Base-by-base conservation (phyloP, 768 basidiomycete species). In the Agrocybe praecox region DNA sequence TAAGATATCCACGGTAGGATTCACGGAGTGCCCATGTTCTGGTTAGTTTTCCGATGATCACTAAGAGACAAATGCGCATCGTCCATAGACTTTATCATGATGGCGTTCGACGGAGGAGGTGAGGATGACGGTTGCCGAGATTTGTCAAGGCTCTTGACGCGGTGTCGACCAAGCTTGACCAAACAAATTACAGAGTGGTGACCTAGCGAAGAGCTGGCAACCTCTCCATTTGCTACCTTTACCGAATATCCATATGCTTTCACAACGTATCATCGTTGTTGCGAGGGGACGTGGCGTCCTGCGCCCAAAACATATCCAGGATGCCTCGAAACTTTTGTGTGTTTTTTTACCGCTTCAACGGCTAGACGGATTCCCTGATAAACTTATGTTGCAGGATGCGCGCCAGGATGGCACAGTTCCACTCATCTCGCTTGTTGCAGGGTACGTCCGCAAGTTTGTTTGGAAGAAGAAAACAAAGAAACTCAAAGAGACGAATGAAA, bases 351-450 rank as follows among this genome's bases (percentile, higher is more conserved):
- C 53, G 52, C 52, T 51, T 46, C 17, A 21, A 45, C 29, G 45
- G 53, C 46, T 52, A 44, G 29, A 58, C 47, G 45, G 52, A 73
- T 78, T 58, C 67, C 74, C 53, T 53, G 61, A 49, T 84, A 83
- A 73, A 78, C 56, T 66, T 74, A 58, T 45, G 15, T 74, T 81
- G 50, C 54, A 74, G 75, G 56, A 63, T 74, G 48, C 75, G 82
- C 68, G 67, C 81, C 17, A 78, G 74, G 63, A 76, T 77, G 47
- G 82, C 88, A 34, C 77, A 85, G 55, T 90, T 92, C 68, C 90
- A 92, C 64, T 82, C 87, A 2, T 84, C 88, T 53, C 80, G 77
- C 63, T 80, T 90, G 53, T 67, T 92, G 63, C 80, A 88, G 76
- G 90, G 90, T 90, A 55, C 52, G 80, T 26, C 52, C 46, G 19